Base-by-base conservation (phyloP, 306 rosid genomes). In the Rubus idaeus region DNA sequence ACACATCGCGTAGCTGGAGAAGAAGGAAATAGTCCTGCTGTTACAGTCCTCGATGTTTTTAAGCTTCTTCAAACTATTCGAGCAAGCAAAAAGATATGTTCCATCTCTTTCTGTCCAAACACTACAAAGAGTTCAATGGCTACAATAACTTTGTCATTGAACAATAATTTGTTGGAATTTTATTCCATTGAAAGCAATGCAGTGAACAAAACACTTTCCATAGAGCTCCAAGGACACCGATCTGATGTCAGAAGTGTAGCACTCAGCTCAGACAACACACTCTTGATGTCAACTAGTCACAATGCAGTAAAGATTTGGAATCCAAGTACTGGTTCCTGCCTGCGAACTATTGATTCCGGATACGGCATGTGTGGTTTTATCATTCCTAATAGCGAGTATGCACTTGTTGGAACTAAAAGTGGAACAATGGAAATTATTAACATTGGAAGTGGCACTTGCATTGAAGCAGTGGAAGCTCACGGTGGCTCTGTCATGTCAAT, bases 251-350 rank as follows among this genome's bases (percentile, higher is more conserved):
- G 97, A 83, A 92, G 98, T 85, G 88, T 92, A 49, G 74, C 97
- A 3, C 98, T 95, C 72, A 92, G 97, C 83, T 90, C 96, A 2
- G 98, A 95, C 83, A 95, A 87, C 80, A 72, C 87, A 47, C 87
- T 92, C 83, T 85, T 95, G 86, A 83, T 95, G 95, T 95, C 98
- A 80, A 95, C 97, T 64, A 95, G 98, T 87, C 97, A 95, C 82
- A 89, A 90, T 83, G 88, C 96, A 1, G 93, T 88, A 37, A 95
- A 95, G 87, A 88, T 95, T 70, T 95, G 98, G 97, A 95, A 95
- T 78, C 93, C 98, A 77, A 92, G 90, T 61, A 87, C 90, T 30
- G 96, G 98, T 40, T 88, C 98, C 77, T 95, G 98, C 89, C 89
- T 95, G 74, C 88, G 98, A 80, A 95, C 98, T 47, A 80, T 95